Percentiles rank a stretch among this genome's conserved stretches.
Conservation (phyloP, 2,329 filamentous ascomycete species). For the Pseudogymnoascus sp. region DNA sequence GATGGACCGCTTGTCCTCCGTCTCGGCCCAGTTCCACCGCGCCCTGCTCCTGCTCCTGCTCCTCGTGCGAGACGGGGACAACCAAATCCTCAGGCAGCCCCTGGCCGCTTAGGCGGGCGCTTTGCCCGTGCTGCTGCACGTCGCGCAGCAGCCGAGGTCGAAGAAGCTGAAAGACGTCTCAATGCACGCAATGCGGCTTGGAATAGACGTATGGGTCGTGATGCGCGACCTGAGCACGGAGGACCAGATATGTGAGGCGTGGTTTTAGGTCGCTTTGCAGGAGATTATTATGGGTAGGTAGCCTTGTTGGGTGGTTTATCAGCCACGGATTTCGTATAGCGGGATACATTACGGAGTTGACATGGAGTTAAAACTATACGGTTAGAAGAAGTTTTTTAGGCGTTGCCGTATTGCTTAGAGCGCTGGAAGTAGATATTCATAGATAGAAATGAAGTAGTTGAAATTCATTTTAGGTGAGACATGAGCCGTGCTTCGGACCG, state of each 20-base stretch:
- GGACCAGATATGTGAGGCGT: not conserved
- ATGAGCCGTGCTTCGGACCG: not conserved
- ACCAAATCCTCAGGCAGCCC: not conserved
- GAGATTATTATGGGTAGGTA: not conserved
- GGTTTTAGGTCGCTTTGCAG: not conserved
- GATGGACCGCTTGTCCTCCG: constrained; percentile 30
- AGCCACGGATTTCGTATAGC: not conserved
- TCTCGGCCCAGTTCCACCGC: constrained; percentile 24
- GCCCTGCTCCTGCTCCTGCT: constrained; percentile 11
- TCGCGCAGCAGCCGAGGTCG: not conserved
- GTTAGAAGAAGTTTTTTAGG: not conserved
- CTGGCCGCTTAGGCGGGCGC: not conserved
- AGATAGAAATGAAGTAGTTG: not conserved
- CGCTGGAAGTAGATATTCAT: not conserved
- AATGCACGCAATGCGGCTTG: not conserved
- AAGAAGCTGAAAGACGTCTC: not conserved
- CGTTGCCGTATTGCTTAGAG: not conserved
- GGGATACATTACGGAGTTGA: not conserved
- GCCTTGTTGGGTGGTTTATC: not conserved
- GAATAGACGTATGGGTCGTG: not conserved
- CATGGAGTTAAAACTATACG: too few species aligned
- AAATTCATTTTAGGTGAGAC: not conserved
- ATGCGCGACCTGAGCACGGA: not conserved
- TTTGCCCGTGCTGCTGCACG: not conserved
- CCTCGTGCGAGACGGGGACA: constrained; percentile 12